Conservation (phyloP, 768 basidiomycete genomes). For the Agaricus bisporus region DNA sequence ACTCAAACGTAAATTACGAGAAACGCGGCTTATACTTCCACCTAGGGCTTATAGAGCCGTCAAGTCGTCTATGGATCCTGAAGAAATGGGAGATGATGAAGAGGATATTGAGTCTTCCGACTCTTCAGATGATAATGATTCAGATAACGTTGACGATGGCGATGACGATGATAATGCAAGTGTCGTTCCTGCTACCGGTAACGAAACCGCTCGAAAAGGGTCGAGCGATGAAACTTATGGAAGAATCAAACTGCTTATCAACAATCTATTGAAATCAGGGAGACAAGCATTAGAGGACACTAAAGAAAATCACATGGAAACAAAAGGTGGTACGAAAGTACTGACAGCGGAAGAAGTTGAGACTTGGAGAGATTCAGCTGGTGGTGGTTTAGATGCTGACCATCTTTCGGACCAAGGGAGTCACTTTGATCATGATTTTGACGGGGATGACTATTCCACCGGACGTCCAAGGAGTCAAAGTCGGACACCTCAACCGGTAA, state of each 20-base stretch:
- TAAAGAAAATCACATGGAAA: slow-evolving; percentile 43
- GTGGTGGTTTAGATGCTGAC: slow-evolving; percentile 13
- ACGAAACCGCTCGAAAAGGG: slow-evolving; percentile 9
- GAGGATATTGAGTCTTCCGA: slow-evolving; percentile 39
- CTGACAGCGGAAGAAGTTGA: slow-evolving; percentile 68
- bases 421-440: slow-evolving; percentile 24
- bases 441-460: slow-evolving; percentile 14
- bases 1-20: slow-evolving; percentile 74
- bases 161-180: slow-evolving; percentile 24
- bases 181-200: not conserved
- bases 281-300: slow-evolving; percentile 56
- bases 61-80: slow-evolving; percentile 40
- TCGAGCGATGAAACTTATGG: slow-evolving; percentile 52
- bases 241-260: slow-evolving; percentile 59
- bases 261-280: slow-evolving; percentile 52
- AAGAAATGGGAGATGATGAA: slow-evolving; percentile 36
- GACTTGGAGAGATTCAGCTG: slow-evolving; percentile 38
- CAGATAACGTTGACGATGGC: slow-evolving; percentile 30
- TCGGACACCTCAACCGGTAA: slow-evolving; percentile 4
- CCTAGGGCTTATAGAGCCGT: slow-evolving; percentile 55
- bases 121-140: slow-evolving; percentile 19
- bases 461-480: not conserved
- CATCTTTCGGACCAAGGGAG: slow-evolving; percentile 9
- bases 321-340: slow-evolving; percentile 54
- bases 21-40: slow-evolving; percentile 73